Base-by-base conservation (phyloP, 208 protist genomes). In the Trypanosoma lewisi region DNA sequence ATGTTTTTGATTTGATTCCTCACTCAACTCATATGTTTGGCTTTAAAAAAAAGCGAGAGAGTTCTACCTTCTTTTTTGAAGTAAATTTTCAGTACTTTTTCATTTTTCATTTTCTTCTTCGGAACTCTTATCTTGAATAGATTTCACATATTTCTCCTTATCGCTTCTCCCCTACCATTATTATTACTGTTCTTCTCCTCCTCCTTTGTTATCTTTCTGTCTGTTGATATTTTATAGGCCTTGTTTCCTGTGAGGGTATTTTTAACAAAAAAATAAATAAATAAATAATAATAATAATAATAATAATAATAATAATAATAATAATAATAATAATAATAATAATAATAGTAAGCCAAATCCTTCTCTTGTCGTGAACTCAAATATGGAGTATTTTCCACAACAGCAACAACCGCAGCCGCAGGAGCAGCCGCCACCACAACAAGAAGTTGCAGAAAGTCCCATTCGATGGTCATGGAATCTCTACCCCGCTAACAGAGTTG, bases 401-500 rank as follows among this genome's bases (percentile, higher is more conserved):
- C 36, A 66, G 30, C 28, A 52, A 19, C 45, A 57, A 9, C 52
- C 30, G 25, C 48, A 54, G 19, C 42, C 75, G 59, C 12, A 58
- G 23, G 9, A 77, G 36, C 49, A 78, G 52, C 37, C 63, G 67
- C 68, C 67, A 39, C 66, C 75, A 25, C 70, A 78, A 56, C 44
- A 75, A 42, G 50, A 50, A 16, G 44, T 63, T 14, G 70, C 51
- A 27, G 63, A 59, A 11, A 31, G 30, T 42, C 59, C 77, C 9
- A 77, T 73, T 30, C 89, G 98, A 47, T 98, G 97, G 83, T 97
- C 93, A 16, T 99, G 97, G 95, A 97, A 96, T 68, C 66, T 96
- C 4, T 99, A 95, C 83, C 97, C 97, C 28, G 85, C 85, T 8
- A 95, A 88, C 52, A 86, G 96, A 19, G 58, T 99, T n/a, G 98